These are phyloP conservation scores for Calcarisporium arbuscula DNA, from an alignment of 2,329 filamentous ascomycete species.

Conservation along the genomic window DNA sequence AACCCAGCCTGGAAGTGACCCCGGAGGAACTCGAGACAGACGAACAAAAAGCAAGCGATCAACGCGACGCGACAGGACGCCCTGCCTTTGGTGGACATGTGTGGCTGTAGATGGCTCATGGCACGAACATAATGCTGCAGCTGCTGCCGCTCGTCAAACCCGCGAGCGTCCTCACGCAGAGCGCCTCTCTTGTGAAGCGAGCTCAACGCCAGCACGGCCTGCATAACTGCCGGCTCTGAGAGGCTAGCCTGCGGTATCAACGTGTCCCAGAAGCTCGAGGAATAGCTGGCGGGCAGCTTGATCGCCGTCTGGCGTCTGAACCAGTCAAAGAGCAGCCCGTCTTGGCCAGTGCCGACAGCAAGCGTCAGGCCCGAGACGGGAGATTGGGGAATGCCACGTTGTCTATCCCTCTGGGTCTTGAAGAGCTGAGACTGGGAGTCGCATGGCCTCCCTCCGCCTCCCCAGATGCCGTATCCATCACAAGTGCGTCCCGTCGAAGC, in stretches of 20 bases:
- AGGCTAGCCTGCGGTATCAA: constrained; percentile 31
- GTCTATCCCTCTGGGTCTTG: no score
- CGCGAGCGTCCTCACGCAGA: no score
- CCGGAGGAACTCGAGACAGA: constrained; percentile 32
- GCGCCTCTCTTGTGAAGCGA: constrained; percentile 27
- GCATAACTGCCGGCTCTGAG: constrained; percentile 32
- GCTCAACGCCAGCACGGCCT: constrained; percentile 34
- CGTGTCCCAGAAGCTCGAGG: constrained; percentile 30
- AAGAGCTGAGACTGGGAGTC: neutral
- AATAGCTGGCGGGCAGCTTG: constrained; percentile 28
- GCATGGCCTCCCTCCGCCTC: constrained; percentile 6
- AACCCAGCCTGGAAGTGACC: constrained; percentile 19
- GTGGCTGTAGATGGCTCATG: constrained; percentile 26
- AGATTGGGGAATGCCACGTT: no score
- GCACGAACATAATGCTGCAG: constrained; percentile 33
- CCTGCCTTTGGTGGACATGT: constrained; percentile 15
- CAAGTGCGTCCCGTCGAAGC: constrained; percentile 11
- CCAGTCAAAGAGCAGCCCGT: no score
- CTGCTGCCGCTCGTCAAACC: constrained; percentile 13
- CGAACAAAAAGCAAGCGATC: constrained; percentile 34
- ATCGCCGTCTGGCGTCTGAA: constrained; percentile 17
- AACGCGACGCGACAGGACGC: constrained; percentile 27
- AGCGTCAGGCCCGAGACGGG: no score
- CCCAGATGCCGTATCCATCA: constrained; percentile 34
- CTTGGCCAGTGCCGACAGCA: no score